Evolutionary conservation across 495 filamentous ascomycete genomes (phyloP).

Genomic region (Xeromyces bisporus): DNA sequence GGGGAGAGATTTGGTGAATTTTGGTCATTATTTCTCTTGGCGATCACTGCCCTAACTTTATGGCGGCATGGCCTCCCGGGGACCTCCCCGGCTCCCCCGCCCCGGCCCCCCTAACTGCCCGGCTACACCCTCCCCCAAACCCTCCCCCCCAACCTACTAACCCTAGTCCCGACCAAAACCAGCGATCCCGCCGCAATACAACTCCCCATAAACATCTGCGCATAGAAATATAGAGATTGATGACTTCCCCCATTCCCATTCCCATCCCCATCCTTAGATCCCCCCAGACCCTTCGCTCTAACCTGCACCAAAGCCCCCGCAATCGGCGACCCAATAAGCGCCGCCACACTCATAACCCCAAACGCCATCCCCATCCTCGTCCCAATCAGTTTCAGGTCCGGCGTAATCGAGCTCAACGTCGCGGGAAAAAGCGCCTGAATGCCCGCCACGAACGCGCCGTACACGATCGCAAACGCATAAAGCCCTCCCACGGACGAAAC

Average conservation of each 20-base stretch:
- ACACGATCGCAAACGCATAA: slow-evolving; percentile 43
- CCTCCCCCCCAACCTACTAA: no score
- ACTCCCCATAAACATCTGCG: slow-evolving; percentile 37
- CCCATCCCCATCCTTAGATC: no score
- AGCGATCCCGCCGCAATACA: slow-evolving; percentile 31
- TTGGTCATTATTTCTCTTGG: no score
- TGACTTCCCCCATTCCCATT: no score
- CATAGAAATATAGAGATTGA: slow-evolving; percentile 38
- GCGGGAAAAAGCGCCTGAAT: slow-evolving; percentile 52
- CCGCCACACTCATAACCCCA: slow-evolving; percentile 54
- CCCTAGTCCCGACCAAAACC: slow-evolving; percentile 30
- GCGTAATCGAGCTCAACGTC: slow-evolving; percentile 42
- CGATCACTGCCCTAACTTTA: no score
- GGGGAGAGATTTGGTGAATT: no score
- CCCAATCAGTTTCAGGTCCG: slow-evolving; percentile 50
- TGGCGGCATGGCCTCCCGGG: no score
- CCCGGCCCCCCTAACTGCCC: no score
- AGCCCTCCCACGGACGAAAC: slow-evolving; percentile 33
- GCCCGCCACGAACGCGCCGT: slow-evolving; percentile 44
- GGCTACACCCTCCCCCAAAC: no score
- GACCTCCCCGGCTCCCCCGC: no score
- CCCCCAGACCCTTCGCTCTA: no score
- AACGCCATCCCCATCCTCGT: slow-evolving; percentile 69
- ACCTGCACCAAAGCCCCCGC: slow-evolving; percentile 43
- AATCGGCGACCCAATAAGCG: slow-evolving; percentile 58